Conservation (phyloP, 2,329 filamentous ascomycete genomes). For the Cladosporium halotolerans region DNA sequence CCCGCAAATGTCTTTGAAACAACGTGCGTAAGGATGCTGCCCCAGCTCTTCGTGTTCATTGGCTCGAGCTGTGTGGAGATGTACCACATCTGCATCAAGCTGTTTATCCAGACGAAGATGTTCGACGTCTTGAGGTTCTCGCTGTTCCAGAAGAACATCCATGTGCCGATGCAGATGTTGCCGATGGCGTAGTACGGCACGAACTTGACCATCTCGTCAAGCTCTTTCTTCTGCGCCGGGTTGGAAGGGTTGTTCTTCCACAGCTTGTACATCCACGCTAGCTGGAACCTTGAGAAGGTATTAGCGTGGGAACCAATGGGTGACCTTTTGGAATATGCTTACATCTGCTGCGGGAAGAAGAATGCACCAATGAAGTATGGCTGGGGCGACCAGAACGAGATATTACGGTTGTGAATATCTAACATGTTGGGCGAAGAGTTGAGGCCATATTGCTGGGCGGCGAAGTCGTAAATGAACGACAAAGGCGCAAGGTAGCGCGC, state of each 20-base stretch:
- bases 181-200: constrained; percentile 52
- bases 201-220: constrained; percentile 47
- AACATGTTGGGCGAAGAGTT: constrained; percentile 53
- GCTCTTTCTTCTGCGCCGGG: constrained; percentile 36
- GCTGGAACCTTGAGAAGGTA: constrained; percentile 36
- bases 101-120: constrained; percentile 52
- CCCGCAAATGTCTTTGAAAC: constrained; percentile 56
- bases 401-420: constrained; percentile 51
- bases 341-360: constrained; percentile 55
- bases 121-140: constrained; percentile 47
- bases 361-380: constrained; percentile 55
- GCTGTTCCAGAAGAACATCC: constrained; percentile 59
- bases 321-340: not conserved
- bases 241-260: constrained; percentile 43
- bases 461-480: constrained; percentile 53
- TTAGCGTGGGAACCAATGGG: not conserved
- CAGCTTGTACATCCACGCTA: constrained; percentile 52
- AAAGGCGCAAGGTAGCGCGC: constrained; percentile 49
- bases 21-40: constrained; percentile 52
- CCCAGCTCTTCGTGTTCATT: constrained; percentile 46
- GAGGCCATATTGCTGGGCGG: constrained; percentile 55
- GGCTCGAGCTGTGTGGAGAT: constrained; percentile 41
- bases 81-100: constrained; percentile 50
- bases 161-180: constrained; percentile 56
- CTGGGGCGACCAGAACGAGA: constrained; percentile 54